Percentiles rank a stretch among this genome's conserved stretches.
phyloP scores from a whole-genome alignment of 805 yeast genomes.

The Cyberlindnera japonica region DNA sequence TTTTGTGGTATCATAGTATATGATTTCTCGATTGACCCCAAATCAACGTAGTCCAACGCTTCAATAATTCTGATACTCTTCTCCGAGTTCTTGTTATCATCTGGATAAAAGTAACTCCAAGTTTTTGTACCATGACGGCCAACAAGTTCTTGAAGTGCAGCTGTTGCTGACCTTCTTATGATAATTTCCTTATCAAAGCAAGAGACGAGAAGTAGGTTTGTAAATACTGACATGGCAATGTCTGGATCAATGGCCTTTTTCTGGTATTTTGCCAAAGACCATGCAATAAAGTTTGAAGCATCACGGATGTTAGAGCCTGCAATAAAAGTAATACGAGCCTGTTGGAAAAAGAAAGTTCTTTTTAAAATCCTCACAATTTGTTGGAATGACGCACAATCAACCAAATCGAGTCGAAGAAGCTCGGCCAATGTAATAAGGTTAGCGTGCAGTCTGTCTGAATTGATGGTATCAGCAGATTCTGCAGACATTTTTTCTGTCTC shows the following conservation, averaged over 20 bases:
- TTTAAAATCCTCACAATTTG: slow-evolving; percentile 34
- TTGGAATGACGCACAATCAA: slow-evolving; percentile 11
- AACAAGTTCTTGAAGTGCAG: slow-evolving; percentile 80
- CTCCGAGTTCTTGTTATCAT: slow-evolving; percentile 28
- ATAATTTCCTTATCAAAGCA: slow-evolving; percentile 72
- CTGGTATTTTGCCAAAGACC: slow-evolving; percentile 62
- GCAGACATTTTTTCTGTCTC: slow-evolving; percentile 27
- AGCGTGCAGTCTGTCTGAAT: slow-evolving; percentile 32
- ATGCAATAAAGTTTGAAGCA: slow-evolving; percentile 77
- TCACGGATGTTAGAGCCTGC: slow-evolving; percentile 74
- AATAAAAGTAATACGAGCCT: slow-evolving; percentile 45
- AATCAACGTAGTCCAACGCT: slow-evolving; percentile 46
- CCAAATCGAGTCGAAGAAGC: slow-evolving; percentile 19
- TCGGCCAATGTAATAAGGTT: slow-evolving; percentile 35
- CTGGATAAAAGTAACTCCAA: slow-evolving; percentile 28
- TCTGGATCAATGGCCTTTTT: slow-evolving; percentile 25
- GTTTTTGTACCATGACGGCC: slow-evolving; percentile 63
- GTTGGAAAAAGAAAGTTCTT: slow-evolving; percentile 53
- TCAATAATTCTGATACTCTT: slow-evolving; percentile 54
- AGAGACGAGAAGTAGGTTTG: slow-evolving; percentile 43
- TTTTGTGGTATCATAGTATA: slow-evolving; percentile 35
- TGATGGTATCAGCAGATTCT: slow-evolving; percentile 31
- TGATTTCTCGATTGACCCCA: slow-evolving; percentile 42
- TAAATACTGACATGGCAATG: slow-evolving; percentile 22
- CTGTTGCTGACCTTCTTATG: slow-evolving; percentile 77